phyloP scores from a whole-genome alignment of 768 basidiomycete species.

The Inosperma sp. region DNA sequence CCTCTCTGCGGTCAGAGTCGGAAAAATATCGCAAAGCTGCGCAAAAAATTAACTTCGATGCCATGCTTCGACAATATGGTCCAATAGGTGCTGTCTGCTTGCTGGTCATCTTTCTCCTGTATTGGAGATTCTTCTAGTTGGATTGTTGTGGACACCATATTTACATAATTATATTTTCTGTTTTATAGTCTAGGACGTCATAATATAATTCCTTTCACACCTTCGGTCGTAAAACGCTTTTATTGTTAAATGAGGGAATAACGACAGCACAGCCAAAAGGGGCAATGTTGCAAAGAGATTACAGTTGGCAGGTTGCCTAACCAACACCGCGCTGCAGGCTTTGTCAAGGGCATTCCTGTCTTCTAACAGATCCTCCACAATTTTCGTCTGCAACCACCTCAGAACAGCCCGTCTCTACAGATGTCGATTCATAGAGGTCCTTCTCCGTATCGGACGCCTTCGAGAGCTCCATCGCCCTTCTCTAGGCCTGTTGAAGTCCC shows the following conservation, averaged over 20 bases:
- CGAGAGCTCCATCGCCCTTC: slow-evolving; percentile 22
- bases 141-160: slow-evolving; percentile 1
- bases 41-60: slow-evolving; percentile 88
- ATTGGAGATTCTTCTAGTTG: slow-evolving; percentile 65
- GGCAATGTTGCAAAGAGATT: background rate
- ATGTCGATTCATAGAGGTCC: slow-evolving; percentile 32
- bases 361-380: background rate
- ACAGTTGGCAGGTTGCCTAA: background rate
- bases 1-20: slow-evolving; percentile 89
- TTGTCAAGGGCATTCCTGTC: background rate
- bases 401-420: background rate
- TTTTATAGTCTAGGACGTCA: too few relatives aligned
- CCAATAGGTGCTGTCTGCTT: slow-evolving; percentile 81
- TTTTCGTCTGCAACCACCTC: background rate
- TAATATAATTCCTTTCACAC: too few relatives aligned
- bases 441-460: slow-evolving; percentile 32
- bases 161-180: too few relatives aligned
- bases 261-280: slow-evolving; percentile 2
- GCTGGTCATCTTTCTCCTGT: slow-evolving; percentile 71
- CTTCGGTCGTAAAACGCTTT: too few relatives aligned
- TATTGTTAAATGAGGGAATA: too few relatives aligned
- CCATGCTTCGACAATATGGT: slow-evolving; percentile 93
- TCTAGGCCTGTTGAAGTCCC: slow-evolving; percentile 20
- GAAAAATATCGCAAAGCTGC: slow-evolving; percentile 97
- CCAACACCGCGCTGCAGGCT: background rate